Evolutionary conservation across 2,329 filamentous ascomycete species (phyloP).

Genomic region (Sclerotinia spermophila): DNA sequence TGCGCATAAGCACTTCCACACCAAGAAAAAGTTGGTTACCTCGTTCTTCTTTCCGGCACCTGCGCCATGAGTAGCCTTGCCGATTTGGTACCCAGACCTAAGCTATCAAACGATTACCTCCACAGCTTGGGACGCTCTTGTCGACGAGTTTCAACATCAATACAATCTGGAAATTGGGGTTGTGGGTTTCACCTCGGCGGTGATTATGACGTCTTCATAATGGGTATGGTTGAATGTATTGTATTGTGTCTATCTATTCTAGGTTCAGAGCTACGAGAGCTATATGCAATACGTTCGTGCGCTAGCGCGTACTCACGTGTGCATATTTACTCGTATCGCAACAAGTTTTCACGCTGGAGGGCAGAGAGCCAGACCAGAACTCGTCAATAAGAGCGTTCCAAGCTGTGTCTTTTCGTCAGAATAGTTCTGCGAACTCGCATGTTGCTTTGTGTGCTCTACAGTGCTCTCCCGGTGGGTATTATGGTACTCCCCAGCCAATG

Average conservation of each 20-base stretch:
- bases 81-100: neutral
- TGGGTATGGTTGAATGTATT: no score
- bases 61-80: neutral
- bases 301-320: no score
- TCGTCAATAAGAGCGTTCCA: neutral
- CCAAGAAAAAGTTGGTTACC: slow-evolving; percentile 73
- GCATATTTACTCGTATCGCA: no score
- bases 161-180: neutral
- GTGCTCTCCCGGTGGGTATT: slow-evolving; percentile 55
- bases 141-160: neutral
- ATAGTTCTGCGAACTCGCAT: slow-evolving; percentile 6
- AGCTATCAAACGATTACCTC: neutral
- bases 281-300: no score
- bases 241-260: no score
- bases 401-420: slow-evolving; percentile 3
- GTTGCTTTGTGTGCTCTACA: slow-evolving; percentile 36
- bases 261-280: no score
- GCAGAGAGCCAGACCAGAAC: neutral
- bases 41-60: neutral
- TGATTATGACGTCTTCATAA: no score
- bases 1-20: slow-evolving; percentile 96
- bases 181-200: no score
- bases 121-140: neutral
- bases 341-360: neutral
- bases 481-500: slow-evolving; percentile 75